These are phyloP conservation scores for Solanum pennellii DNA, from an alignment of 257 asterid genomes.

Conservation along the genomic window DNA sequence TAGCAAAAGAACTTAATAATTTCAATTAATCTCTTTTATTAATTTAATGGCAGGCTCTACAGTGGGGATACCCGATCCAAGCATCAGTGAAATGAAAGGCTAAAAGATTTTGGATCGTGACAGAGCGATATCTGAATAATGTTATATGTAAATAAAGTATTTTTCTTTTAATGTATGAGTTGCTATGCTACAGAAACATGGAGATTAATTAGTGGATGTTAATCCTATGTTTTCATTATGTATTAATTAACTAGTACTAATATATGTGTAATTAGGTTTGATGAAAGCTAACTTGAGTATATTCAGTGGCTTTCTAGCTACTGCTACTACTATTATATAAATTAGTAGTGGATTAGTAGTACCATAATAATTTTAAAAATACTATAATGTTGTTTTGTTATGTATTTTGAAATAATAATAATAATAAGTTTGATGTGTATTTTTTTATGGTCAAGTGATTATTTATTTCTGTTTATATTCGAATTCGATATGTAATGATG, in stretches of 20 bases:
- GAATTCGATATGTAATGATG: background rate
- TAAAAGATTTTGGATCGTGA: background rate
- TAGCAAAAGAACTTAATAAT: background rate
- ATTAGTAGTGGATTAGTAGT: background rate
- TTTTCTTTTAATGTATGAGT: background rate
- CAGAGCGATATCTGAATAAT: background rate
- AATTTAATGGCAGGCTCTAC: slow-evolving; percentile 52
- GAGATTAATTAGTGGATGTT: background rate
- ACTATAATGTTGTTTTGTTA: background rate
- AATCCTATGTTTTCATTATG: background rate
- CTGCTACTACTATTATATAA: background rate
- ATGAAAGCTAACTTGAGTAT: background rate
- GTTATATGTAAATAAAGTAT: slow-evolving; percentile 17
- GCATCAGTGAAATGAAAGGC: slow-evolving; percentile 27
- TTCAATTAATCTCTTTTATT: background rate
- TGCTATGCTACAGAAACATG: background rate
- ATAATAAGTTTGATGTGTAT: background rate
- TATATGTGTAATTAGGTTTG: background rate
- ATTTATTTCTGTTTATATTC: background rate
- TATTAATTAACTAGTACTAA: background rate
- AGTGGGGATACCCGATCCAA: slow-evolving; percentile 78
- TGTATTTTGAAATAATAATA: background rate
- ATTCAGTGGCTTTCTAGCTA: background rate
- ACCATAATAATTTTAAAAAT: background rate
- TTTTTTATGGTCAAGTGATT: background rate